A percentile compares a stretch with the other conserved stretches of the same genome.
Evolutionary conservation across 495 filamentous ascomycete genomes (phyloP).

Genomic region (Amniculicola lignicola): DNA sequence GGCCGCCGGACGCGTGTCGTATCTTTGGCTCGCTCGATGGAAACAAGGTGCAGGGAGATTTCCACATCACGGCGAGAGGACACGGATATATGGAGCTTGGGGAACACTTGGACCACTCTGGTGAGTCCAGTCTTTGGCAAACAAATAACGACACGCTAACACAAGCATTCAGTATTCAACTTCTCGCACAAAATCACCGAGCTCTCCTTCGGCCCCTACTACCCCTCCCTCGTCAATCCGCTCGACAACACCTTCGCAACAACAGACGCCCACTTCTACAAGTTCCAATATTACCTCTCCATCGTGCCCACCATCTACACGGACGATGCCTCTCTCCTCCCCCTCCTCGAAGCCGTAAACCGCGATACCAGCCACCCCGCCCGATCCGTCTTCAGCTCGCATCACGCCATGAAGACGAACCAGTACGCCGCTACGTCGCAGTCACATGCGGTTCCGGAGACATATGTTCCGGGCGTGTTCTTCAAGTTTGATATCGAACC

Average conservation of each 20-base stretch:
- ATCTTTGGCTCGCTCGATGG: constrained; percentile 86
- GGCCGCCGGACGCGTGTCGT: constrained; percentile 64
- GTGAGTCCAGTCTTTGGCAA: constrained; percentile 51
- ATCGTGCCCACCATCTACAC: constrained; percentile 95
- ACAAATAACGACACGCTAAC: constrained; percentile 1
- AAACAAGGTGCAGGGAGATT: constrained; percentile 97
- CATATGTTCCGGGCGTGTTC: constrained; percentile 82
- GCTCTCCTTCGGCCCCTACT: constrained; percentile 93
- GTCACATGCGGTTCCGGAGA: constrained; percentile 63
- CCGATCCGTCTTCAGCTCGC: constrained; percentile 28
- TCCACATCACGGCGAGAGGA: constrained; percentile 93
- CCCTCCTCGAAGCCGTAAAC: constrained; percentile 37
- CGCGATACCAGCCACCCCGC: constrained; percentile 39
- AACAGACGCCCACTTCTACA: constrained; percentile 78
- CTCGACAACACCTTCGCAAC: constrained; percentile 84
- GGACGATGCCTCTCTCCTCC: constrained; percentile 48
- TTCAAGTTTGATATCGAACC: constrained; percentile 99
- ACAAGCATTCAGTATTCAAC: constrained; percentile 71
- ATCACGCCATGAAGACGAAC: constrained; percentile 76
- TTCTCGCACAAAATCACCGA: constrained; percentile 97
- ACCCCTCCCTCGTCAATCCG: constrained; percentile 88
- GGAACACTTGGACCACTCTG: constrained; percentile 76
- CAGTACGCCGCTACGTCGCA: constrained; percentile 97
- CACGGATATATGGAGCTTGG: constrained; percentile 84
- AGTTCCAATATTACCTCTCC: constrained; percentile 98